Conservation (phyloP, 768 basidiomycete genomes). For the Boletus coccyginus region DNA sequence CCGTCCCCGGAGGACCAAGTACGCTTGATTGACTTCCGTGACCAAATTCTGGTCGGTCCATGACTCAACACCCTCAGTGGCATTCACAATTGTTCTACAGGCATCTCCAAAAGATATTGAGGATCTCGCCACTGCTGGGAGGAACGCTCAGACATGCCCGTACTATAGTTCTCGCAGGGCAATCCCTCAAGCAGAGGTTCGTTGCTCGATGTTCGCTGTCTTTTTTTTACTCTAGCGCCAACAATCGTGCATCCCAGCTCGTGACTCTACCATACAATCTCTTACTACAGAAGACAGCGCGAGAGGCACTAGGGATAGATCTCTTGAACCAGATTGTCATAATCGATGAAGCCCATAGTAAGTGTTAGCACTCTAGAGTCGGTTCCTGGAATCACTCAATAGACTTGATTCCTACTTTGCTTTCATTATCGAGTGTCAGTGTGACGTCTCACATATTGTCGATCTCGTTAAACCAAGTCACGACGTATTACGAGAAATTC, state of each 20-base stretch:
- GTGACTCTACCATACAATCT: slow-evolving; percentile 95
- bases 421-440: slow-evolving; percentile 77
- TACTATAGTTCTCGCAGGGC: slow-evolving; percentile 91
- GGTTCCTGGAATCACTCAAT: slow-evolving; percentile 5
- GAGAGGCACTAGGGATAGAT: slow-evolving; percentile 86
- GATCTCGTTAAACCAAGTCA: slow-evolving; percentile 70
- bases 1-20: slow-evolving; percentile 68
- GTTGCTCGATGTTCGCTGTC: slow-evolving; percentile 5
- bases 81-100: slow-evolving; percentile 37
- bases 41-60: slow-evolving; percentile 69
- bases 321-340: slow-evolving; percentile 82
- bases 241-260: slow-evolving; percentile 45
- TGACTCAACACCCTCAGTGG: background rate
- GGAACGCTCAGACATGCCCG: slow-evolving; percentile 71
- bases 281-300: slow-evolving; percentile 73
- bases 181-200: slow-evolving; percentile 87
- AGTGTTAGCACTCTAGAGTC: slow-evolving; percentile 28
- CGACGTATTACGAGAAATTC: slow-evolving; percentile 74
- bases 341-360: slow-evolving; percentile 97
- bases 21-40: slow-evolving; percentile 77
- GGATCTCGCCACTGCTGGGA: slow-evolving; percentile 76
- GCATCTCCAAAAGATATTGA: slow-evolving; percentile 93
- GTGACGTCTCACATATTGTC: slow-evolving; percentile 57
- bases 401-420: slow-evolving; percentile 89
- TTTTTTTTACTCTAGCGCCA: background rate